Conservation (phyloP, 2,329 filamentous ascomycete species). For the Colletotrichum sp. region DNA sequence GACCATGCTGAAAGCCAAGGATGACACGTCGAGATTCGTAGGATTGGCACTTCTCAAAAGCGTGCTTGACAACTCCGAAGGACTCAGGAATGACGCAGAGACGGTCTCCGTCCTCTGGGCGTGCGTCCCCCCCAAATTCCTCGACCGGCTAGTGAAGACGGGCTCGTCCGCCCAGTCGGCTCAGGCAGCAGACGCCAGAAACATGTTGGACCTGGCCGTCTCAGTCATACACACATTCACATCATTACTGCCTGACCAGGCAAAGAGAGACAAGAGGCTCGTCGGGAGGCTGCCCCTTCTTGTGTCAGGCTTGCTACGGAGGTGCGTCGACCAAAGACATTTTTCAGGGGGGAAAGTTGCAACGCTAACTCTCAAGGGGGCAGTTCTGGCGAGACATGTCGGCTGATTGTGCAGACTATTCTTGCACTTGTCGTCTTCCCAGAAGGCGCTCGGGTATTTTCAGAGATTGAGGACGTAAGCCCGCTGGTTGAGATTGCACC, state of each 20-base stretch:
- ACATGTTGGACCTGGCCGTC: constrained; percentile 69
- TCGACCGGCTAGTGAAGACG: constrained; percentile 67
- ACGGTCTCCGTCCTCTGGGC: constrained; percentile 60
- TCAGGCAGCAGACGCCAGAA: constrained; percentile 49
- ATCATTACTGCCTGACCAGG: constrained; percentile 56
- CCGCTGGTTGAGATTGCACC: constrained; percentile 63
- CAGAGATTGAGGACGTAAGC: constrained; percentile 55
- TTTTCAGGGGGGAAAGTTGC: background rate
- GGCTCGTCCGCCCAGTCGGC: constrained; percentile 41
- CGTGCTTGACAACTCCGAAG: constrained; percentile 64
- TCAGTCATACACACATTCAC: constrained; percentile 68
- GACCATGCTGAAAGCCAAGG: constrained; percentile 59
- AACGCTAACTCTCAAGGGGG: background rate
- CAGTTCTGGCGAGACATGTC: constrained; percentile 58
- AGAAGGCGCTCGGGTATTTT: constrained; percentile 54
- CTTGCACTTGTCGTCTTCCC: constrained; percentile 57
- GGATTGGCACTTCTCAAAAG: constrained; percentile 70
- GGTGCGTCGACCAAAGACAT: constrained; percentile 38
- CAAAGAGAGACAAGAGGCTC: constrained; percentile 50
- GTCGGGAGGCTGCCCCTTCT: constrained; percentile 58
- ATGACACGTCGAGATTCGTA: constrained; percentile 73
- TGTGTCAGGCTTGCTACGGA: constrained; percentile 56
- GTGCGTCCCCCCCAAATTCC: constrained; percentile 64
- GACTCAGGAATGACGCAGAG: constrained; percentile 53
- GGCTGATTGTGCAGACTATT: constrained; percentile 61